These are phyloP conservation scores for Fulvia fulva DNA, from an alignment of 2,329 filamentous ascomycete genomes.

Conservation along the genomic window DNA sequence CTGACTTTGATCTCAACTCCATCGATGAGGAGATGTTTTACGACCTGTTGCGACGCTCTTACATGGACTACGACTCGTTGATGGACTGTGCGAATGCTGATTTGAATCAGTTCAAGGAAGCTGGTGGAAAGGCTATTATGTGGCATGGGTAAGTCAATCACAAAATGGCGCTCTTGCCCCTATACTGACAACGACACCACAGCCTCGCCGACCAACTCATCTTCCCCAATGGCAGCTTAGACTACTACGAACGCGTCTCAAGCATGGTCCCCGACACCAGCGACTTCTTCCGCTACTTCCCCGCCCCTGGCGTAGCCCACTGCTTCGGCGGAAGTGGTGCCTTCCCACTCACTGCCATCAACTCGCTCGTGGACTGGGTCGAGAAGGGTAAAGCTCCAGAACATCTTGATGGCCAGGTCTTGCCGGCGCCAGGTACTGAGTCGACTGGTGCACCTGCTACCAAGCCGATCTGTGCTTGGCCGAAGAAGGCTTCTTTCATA, in stretches of 20 bases:
- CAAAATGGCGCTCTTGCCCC: neutral
- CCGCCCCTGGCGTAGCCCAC: constrained; percentile 37
- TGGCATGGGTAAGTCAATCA: constrained; percentile 6
- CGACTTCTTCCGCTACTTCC: constrained; percentile 37
- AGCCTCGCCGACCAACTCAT: constrained; percentile 36
- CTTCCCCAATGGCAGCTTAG: constrained; percentile 31
- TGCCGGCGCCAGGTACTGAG: neutral
- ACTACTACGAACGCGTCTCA: constrained; percentile 35
- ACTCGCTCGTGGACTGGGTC: constrained; percentile 25
- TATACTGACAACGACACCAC: neutral
- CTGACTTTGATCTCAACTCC: constrained; percentile 15
- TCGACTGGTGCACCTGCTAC: neutral
- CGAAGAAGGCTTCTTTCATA: constrained; percentile 17
- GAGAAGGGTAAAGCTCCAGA: constrained; percentile 26
- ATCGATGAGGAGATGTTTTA: constrained; percentile 20
- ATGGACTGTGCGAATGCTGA: constrained; percentile 38
- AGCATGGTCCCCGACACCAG: constrained; percentile 12
- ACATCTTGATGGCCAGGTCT: constrained; percentile 9
- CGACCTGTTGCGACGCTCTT: constrained; percentile 12
- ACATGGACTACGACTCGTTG: constrained; percentile 28
- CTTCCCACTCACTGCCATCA: constrained; percentile 18
- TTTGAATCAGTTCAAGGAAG: constrained; percentile 33
- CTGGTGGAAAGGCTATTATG: constrained; percentile 38
- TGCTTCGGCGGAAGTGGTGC: constrained; percentile 32
- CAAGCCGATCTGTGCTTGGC: constrained; percentile 22